These are phyloP conservation scores for Dioscorea zingiberensis DNA, from an alignment of 106 monocot genomes.

Conservation along the genomic window DNA sequence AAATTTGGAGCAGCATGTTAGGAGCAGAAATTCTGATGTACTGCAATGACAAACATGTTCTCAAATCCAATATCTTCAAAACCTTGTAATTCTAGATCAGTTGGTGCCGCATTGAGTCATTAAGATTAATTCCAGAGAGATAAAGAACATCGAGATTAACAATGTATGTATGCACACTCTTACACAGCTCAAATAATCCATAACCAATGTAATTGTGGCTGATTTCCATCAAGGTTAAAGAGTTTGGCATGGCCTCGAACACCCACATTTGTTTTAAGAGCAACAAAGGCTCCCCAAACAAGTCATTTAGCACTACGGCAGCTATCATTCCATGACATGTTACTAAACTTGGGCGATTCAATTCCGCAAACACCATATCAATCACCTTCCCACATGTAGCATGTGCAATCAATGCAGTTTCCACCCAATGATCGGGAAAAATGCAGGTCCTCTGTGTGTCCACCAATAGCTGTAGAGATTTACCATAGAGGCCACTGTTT, in stretches of 20 bases:
- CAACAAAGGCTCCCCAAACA: slow-evolving; percentile 27
- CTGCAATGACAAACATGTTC: no score
- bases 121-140: no score
- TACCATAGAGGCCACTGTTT: slow-evolving; percentile 13
- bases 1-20: no score
- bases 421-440: slow-evolving; percentile 26
- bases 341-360: slow-evolving; percentile 17
- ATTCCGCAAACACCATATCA: slow-evolving; percentile 12
- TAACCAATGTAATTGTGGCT: slow-evolving; percentile 14
- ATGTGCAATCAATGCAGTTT: no score
- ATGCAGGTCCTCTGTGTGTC: not conserved
- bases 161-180: no score
- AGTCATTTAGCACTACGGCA: slow-evolving; percentile 18
- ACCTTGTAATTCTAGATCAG: no score
- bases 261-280: slow-evolving; percentile 15
- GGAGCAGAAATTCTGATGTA: no score
- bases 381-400: slow-evolving; percentile 17
- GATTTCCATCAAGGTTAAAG: slow-evolving; percentile 25
- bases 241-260: slow-evolving; percentile 12
- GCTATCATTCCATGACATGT: slow-evolving; percentile 33
- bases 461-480: slow-evolving; percentile 21
- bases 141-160: slow-evolving; percentile 33
- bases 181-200: slow-evolving; percentile 9
- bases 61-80: no score
- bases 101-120: no score